These are phyloP conservation scores for Funneliformis caledonium DNA, from an alignment of 371 early-diverging fungal genomes.

Conservation along the genomic window DNA sequence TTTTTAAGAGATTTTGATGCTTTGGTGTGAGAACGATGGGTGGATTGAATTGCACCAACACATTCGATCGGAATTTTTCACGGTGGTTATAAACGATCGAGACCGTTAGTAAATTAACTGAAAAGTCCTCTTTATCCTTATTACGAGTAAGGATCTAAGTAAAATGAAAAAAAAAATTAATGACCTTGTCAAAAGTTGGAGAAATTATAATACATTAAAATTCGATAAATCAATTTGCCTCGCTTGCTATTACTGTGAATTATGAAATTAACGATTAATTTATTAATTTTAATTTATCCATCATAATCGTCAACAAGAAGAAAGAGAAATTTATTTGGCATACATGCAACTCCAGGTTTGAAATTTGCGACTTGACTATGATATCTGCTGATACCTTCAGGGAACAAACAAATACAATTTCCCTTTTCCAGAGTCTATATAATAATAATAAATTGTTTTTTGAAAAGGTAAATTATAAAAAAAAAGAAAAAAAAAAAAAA, in stretches of 20 bases:
- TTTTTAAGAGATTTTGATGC: conserved; percentile 18
- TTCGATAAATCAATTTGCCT: conserved; percentile 3
- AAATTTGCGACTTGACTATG: conserved; percentile 7
- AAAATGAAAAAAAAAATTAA: not conserved
- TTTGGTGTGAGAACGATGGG: conserved; percentile 20
- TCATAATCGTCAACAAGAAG: not conserved
- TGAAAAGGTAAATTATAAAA: not conserved
- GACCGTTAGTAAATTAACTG: conserved; percentile 11
- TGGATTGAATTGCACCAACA: conserved; percentile 27
- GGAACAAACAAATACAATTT: conserved; percentile 27
- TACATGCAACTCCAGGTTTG: conserved; percentile 24
- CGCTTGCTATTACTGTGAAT: conserved; percentile 7
- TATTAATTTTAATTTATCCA: not conserved
- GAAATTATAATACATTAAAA: not conserved
- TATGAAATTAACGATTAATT: not conserved
- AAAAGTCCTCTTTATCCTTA: conserved; percentile 8
- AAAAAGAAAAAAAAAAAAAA: not conserved
- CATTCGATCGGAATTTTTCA: conserved; percentile 23
- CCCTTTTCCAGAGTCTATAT: conserved; percentile 7
- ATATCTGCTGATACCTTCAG: conserved; percentile 21
- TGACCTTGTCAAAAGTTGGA: not conserved
- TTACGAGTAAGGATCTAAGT: conserved; percentile 15
- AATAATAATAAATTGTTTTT: not conserved
- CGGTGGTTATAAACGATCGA: conserved; percentile 12
- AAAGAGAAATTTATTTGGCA: not conserved